Evolutionary conservation across 2,329 filamentous ascomycete genomes (phyloP), one percentile per base, ranked within the genome.

Genomic region (Pseudogymnoascus verrucosus): DNA sequence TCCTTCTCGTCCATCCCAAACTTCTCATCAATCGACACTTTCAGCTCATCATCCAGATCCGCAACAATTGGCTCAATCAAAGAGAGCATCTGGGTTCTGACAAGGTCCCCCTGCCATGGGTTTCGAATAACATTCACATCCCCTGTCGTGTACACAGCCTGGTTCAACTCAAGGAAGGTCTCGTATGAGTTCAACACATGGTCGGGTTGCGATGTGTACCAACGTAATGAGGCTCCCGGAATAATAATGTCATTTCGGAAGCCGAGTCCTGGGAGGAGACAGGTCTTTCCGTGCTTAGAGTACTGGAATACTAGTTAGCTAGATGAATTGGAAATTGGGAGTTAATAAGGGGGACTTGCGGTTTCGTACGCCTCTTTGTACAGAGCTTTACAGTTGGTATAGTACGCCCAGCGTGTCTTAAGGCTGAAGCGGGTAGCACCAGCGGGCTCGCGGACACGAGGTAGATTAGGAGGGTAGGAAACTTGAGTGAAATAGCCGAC

Each of bases 211-310:
- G 70, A 67, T 6, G 75, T 65, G 1, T 75, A 67, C 78, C 78
- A 80, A 36, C 73, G 71, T 71, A 80, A 70, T 1, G 74, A 70
- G 40, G 67, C 74, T 5, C 71, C 69, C 0, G 79, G 78, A n/a
- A 81, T 67, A 47, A 79, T 72, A n/a, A 79, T 67, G 64, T 79
- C 77, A 42, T 73, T 72, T 21, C 75, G 74, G 31, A 75, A 71
- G 2, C 74, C 76, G 5, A 78, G 69, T 4, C 76, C 75, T 0
- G 78, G 78, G 5, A 79, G 62, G 1, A 80, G 68, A 2, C 79
- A 78, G 0, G 77, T 69, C 36, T 73, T 72, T n/a, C 76, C 77
- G 14, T 74, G 73, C 57, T 79, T 79, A 23, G 72, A 69, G 64
- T 78, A 79, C 76, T 80, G 26, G 7, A 11, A 26, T 31, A 51